Evolutionary conservation across 2,329 filamentous ascomycete species (phyloP).

Genomic region (Cadophora luteo-olivacea): DNA sequence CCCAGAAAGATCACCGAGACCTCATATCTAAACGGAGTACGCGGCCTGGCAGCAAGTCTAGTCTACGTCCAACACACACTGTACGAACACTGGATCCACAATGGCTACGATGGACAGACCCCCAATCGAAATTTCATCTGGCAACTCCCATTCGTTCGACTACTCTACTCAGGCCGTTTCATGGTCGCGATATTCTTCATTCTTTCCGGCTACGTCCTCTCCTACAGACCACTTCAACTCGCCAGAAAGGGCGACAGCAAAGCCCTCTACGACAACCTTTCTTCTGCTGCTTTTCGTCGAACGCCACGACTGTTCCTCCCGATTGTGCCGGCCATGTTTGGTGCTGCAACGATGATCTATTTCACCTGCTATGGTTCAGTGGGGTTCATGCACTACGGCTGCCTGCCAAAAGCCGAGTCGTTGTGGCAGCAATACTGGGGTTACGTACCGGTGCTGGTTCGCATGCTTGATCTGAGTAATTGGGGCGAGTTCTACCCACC

Average conservation of each 20-base stretch:
- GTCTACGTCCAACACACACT: slow-evolving; percentile 20
- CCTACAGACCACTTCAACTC: slow-evolving; percentile 48
- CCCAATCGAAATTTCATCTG: slow-evolving; percentile 7
- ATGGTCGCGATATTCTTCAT: slow-evolving; percentile 57
- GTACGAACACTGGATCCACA: slow-evolving; percentile 5
- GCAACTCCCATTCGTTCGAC: slow-evolving; percentile 21
- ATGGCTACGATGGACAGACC: neutral
- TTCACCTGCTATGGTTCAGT: slow-evolving; percentile 9
- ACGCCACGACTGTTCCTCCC: slow-evolving; percentile 18
- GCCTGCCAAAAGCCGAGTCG: neutral
- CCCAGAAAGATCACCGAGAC: slow-evolving; percentile 15
- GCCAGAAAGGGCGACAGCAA: slow-evolving; percentile 44
- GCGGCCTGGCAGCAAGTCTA: slow-evolving; percentile 49
- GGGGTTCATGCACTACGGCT: neutral
- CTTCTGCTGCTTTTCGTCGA: slow-evolving; percentile 17
- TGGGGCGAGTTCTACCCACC: slow-evolving; percentile 16
- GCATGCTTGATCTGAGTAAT: slow-evolving; percentile 9
- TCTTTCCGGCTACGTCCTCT: slow-evolving; percentile 54
- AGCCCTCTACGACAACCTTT: slow-evolving; percentile 43
- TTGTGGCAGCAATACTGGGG: slow-evolving; percentile 34
- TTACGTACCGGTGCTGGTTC: neutral
- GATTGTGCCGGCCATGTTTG: slow-evolving; percentile 5
- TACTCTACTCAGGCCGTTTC: slow-evolving; percentile 45
- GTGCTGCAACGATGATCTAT: neutral
- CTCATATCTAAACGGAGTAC: slow-evolving; percentile 52